A percentile compares a stretch with the other conserved stretches of the same genome.
phyloP scores from a whole-genome alignment of 208 protist genomes.

The Porcisia deanei region DNA sequence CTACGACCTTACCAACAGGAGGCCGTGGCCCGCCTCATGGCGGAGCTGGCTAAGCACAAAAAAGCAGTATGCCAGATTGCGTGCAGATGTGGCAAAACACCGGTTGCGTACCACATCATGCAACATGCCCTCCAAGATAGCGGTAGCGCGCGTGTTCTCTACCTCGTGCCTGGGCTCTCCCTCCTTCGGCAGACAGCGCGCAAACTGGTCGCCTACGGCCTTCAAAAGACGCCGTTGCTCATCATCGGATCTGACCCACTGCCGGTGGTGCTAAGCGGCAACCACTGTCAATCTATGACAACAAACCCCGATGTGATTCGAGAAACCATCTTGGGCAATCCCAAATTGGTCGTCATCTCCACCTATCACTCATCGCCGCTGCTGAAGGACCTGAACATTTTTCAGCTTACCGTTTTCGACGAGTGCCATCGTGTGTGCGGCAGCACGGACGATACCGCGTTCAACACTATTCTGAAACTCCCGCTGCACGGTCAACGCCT shows the following conservation, averaged over 20 bases:
- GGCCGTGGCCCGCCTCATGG: constrained; percentile 44
- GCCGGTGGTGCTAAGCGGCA: constrained; percentile 37
- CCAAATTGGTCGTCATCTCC: constrained; percentile 51
- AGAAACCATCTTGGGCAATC: constrained; percentile 35
- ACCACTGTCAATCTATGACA: constrained; percentile 47
- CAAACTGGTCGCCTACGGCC: constrained; percentile 69
- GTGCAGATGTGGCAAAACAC: constrained; percentile 80
- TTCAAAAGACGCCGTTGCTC: constrained; percentile 47
- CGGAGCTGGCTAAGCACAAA: constrained; percentile 37
- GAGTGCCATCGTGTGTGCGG: constrained; percentile 86
- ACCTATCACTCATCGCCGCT: constrained; percentile 83
- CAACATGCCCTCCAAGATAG: constrained; percentile 22
- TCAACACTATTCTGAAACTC: constrained; percentile 70
- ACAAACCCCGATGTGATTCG: constrained; percentile 55
- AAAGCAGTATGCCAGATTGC: constrained; percentile 80
- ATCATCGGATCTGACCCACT: constrained; percentile 63
- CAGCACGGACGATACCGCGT: constrained; percentile 53
- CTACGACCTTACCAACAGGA: constrained; percentile 75
- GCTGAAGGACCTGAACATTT: constrained; percentile 40
- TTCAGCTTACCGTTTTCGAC: constrained; percentile 71
- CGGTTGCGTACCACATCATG: constrained; percentile 68
- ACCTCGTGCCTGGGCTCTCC: constrained; percentile 71
- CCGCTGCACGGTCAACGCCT: constrained; percentile 46
- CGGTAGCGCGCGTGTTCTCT: constrained; percentile 42
- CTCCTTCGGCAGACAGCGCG: constrained; percentile 69